Evolutionary conservation across 1,284 basidiomycete genomes (phyloP), one percentile per base, ranked within the genome.

Genomic region (Austroboletus niveus): DNA sequence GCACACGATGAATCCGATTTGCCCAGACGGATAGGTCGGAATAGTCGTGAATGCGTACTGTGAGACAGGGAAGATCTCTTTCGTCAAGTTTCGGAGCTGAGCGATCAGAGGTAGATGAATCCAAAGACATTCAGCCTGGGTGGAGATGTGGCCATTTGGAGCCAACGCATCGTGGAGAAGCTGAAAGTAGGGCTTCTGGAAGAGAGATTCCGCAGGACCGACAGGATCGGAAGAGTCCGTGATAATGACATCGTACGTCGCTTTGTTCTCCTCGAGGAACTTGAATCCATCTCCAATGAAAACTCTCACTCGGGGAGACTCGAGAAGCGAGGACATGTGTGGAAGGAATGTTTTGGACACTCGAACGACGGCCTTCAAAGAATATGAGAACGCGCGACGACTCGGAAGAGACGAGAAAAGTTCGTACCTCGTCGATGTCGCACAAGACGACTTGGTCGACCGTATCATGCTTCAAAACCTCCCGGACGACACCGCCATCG

Each of bases 211-310:
- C 47, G 96, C 96, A 42, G 96, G 96, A 39, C 97, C 96, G 55
- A 98, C 94, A 44, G 97, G 96, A 73, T 99, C 97, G 24, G 95
- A 98, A 36, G 95, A 98, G 73, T 99, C 96, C 59, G 94, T 99
- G 77, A 99, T 91, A 78, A 99, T 98, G 59, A 92, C 93, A 69
- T 99, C 96, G 83, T 98, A 99, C 57, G 88, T 86, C 58, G 86
- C 79, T 65, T 90, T 83, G 73, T 96, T 89, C 56, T 93, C 87
- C 42, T 89, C 85, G 52, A 99, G 85, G 82, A 96, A 99, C 68
- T 93, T 92, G 84, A 98, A 98, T 51, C 96, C 96, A 65, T 99
- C 96, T 47, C 96, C 96, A 63, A 99, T 86, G 75, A 85, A 80
- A 58, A 99, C 91, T 32, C 78, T 88, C 52, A 98, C 94, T 58